Base-by-base conservation (phyloP, 2,329 filamentous ascomycete genomes). In the Camptophora hylomeconis region DNA sequence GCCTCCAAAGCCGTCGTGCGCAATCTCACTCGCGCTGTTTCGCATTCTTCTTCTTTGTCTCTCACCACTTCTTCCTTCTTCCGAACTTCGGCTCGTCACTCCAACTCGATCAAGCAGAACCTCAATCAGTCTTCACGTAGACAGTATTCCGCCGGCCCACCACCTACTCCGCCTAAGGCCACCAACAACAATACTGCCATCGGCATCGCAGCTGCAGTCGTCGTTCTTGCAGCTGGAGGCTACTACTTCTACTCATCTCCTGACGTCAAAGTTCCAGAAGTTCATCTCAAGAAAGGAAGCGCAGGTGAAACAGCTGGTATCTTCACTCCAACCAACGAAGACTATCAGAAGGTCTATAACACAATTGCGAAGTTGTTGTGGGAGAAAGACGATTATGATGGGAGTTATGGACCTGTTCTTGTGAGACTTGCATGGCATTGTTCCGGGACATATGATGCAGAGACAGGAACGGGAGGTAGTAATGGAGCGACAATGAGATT, bases 401-500 rank as follows among this genome's bases (percentile, higher is more conserved):
- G 89, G 45, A 89, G 80, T 63, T 95, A 92, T 53, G 87, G 84
- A 33, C 89, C 87, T 16, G 84, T 95, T 37, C 66, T 95, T 32
- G 61, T 95, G 40, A 75, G 87, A 48, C 71, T 95, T 44, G 87
- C 83, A 38, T 95, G 89, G 87, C 89, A 95, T 63, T 75, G 78
- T 42, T 84, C 77, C 45, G 87, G 87, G 45, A 98, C 87, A 46
- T 95, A 78, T 50, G 87, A 95, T 54, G 80, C 78, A 62, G 71
- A 72, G 51, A 93, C 86, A 15, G 69, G 71, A 41, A 95, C 87
- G 24, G 89, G 87, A 48, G 87, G 87, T 44, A 87, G 80, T 67
- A 93, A 95, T 57, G 87, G 89, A 42, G 87, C 87, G 33, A 94
- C 86, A 42, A 95, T 95, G 89, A 75, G 89, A 51, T 95, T 94